A percentile compares a stretch with the other conserved stretches of the same genome.
These are phyloP conservation scores for Lepidium aucheri DNA, from an alignment of 345 rosid genomes.

Conservation along the genomic window DNA sequence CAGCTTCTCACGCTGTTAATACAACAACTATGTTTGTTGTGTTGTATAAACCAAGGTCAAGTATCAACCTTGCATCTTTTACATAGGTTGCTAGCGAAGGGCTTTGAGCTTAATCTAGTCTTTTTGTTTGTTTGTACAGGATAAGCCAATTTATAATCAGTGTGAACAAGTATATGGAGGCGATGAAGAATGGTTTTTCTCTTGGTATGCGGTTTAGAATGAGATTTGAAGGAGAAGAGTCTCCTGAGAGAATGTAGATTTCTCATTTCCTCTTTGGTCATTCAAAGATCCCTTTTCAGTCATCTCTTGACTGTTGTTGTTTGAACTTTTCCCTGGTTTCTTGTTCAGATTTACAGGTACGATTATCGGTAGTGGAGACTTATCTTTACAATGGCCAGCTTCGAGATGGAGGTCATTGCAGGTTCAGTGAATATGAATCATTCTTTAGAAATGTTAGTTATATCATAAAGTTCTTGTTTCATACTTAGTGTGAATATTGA, in stretches of 20 bases:
- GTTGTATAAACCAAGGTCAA: constrained; percentile 69
- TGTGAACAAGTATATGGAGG: constrained; percentile 48
- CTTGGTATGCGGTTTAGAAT: constrained; percentile 68
- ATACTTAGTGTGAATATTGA: background rate
- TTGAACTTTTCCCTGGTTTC: background rate
- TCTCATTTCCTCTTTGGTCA: background rate
- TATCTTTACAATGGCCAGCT: constrained; percentile 53
- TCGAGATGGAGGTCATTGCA: constrained; percentile 71
- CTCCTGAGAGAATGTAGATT: constrained; percentile 56
- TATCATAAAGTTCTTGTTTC: background rate
- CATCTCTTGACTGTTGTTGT: background rate
- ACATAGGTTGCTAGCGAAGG: background rate
- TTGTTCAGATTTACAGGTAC: constrained; percentile 62
- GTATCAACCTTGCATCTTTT: background rate
- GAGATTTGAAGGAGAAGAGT: constrained; percentile 80
- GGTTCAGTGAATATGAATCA: constrained; percentile 33
- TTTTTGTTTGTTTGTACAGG: constrained; percentile 26
- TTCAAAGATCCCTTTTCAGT: background rate
- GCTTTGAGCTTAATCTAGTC: background rate
- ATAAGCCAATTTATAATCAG: constrained; percentile 59
- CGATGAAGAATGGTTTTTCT: constrained; percentile 36
- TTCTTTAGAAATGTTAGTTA: background rate
- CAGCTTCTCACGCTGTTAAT: constrained; percentile 65
- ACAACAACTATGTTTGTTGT: constrained; percentile 54
- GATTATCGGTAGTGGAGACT: constrained; percentile 53